These are phyloP conservation scores for Lachnellula cervina DNA, from an alignment of 2,329 filamentous ascomycete species.

Conservation along the genomic window DNA sequence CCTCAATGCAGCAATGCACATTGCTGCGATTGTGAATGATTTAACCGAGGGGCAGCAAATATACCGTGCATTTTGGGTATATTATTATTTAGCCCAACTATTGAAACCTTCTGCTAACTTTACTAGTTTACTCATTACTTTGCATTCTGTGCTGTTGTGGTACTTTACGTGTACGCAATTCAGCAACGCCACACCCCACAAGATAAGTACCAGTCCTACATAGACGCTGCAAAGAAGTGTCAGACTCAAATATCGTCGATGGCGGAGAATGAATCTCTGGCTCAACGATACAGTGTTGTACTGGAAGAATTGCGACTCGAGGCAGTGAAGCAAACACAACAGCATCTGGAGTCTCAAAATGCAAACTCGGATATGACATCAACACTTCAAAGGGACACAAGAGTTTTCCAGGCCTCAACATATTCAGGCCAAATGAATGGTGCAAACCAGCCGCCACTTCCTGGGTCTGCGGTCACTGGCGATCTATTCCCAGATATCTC, in stretches of 20 bases:
- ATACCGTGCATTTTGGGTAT: slow-evolving; percentile 39
- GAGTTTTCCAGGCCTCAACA: neutral
- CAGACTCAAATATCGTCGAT: slow-evolving; percentile 37
- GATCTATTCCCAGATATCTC: neutral
- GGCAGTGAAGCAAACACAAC: slow-evolving; percentile 13
- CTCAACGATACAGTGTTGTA: slow-evolving; percentile 39
- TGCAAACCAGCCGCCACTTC: neutral
- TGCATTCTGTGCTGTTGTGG: slow-evolving; percentile 41
- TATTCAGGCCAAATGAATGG: neutral
- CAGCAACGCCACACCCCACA: slow-evolving; percentile 31
- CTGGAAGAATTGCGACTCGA: slow-evolving; percentile 35
- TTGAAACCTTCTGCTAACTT: neutral
- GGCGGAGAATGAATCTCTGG: slow-evolving; percentile 36
- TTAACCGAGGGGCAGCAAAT: slow-evolving; percentile 34
- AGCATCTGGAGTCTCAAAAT: neutral
- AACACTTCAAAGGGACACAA: neutral
- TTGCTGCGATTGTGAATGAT: slow-evolving; percentile 36
- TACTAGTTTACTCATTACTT: slow-evolving; percentile 38
- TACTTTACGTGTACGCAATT: slow-evolving; percentile 42
- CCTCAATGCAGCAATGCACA: slow-evolving; percentile 37
- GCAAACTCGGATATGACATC: neutral
- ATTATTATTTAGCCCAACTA: neutral
- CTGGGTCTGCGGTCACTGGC: neutral
- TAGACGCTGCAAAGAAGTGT: slow-evolving; percentile 37
- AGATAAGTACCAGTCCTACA: slow-evolving; percentile 29